These are phyloP conservation scores for Colletotrichum agaves DNA, from an alignment of 2,329 filamentous ascomycete species.

Conservation along the genomic window DNA sequence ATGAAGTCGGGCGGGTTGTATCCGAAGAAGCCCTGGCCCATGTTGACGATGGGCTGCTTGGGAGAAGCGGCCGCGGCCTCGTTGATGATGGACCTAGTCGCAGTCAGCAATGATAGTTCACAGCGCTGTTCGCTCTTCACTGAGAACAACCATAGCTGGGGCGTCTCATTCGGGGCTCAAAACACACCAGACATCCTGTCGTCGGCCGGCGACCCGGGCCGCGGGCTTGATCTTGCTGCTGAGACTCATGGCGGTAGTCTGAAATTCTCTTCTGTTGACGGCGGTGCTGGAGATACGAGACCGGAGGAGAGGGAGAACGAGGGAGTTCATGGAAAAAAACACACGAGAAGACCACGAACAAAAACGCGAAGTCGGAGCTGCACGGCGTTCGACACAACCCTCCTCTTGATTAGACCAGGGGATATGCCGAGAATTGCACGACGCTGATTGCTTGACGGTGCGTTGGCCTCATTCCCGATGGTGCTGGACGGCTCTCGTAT, in stretches of 20 bases:
- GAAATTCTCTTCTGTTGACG: slow-evolving; percentile 32
- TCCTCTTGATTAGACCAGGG: slow-evolving; percentile 8
- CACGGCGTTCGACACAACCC: neutral
- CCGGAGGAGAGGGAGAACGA: slow-evolving; percentile 35
- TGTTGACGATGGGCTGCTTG: slow-evolving; percentile 72
- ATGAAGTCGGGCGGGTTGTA: slow-evolving; percentile 96
- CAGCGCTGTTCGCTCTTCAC: too few species aligned
- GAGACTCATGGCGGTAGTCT: slow-evolving; percentile 52
- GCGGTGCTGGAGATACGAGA: slow-evolving; percentile 35
- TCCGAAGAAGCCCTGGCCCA: slow-evolving; percentile 81
- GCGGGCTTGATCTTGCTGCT: slow-evolving; percentile 61
- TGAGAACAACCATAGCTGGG: neutral
- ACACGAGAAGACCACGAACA: neutral
- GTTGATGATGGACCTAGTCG: slow-evolving; percentile 70
- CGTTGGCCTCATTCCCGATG: slow-evolving; percentile 24
- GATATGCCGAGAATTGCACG: slow-evolving; percentile 20
- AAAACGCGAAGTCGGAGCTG: slow-evolving; percentile 1
- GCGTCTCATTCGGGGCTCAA: neutral
- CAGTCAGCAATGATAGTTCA: slow-evolving; percentile 15
- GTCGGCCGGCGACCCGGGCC: slow-evolving; percentile 59
- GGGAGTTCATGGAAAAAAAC: slow-evolving; percentile 30
- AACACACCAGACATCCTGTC: slow-evolving; percentile 64
- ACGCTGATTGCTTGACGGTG: slow-evolving; percentile 34
- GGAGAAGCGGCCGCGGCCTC: slow-evolving; percentile 72
- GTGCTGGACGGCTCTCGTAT: slow-evolving; percentile 7